Conservation (phyloP, 768 basidiomycete genomes). For the Guyanaporus albipodus region DNA sequence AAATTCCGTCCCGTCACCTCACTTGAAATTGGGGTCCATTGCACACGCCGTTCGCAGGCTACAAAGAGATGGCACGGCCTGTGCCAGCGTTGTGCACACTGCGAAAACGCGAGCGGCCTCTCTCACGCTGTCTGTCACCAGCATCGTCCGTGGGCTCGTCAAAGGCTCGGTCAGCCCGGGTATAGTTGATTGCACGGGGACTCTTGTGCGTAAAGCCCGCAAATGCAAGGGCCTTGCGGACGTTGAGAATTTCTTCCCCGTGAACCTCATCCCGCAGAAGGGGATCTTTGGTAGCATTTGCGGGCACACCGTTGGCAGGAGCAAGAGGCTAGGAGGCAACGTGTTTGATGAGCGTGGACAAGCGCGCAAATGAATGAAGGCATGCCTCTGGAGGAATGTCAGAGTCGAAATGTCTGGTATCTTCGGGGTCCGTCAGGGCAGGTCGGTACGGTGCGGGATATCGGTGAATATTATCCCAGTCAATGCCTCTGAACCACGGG, state of each 20-base stretch:
- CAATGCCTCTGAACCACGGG: slow-evolving; percentile 87
- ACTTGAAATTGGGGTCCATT: slow-evolving; percentile 21
- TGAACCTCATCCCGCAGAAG: slow-evolving; percentile 81
- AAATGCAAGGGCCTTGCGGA: slow-evolving; percentile 89
- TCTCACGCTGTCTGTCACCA: slow-evolving; percentile 45
- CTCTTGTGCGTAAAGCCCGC: slow-evolving; percentile 91
- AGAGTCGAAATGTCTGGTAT: slow-evolving; percentile 93
- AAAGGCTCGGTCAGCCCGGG: slow-evolving; percentile 70
- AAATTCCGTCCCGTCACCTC: slow-evolving; percentile 19
- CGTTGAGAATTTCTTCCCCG: slow-evolving; percentile 81
- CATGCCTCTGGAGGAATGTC: slow-evolving; percentile 89
- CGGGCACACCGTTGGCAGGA: slow-evolving; percentile 80
- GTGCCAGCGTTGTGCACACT: slow-evolving; percentile 58
- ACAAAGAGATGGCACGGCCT: slow-evolving; percentile 84
- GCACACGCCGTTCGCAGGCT: slow-evolving; percentile 35
- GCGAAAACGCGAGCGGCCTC: slow-evolving; percentile 65
- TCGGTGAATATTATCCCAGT: slow-evolving; percentile 83
- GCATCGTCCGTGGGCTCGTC: slow-evolving; percentile 51
- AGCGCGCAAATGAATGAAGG: slow-evolving; percentile 24
- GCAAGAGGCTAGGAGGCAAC: slow-evolving; percentile 66
- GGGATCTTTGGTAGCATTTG: slow-evolving; percentile 86
- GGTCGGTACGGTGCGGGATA: slow-evolving; percentile 88
- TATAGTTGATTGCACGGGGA: slow-evolving; percentile 73
- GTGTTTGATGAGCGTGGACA: slow-evolving; percentile 29
- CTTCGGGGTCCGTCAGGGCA: slow-evolving; percentile 73